Base-by-base conservation (phyloP, 2,329 filamentous ascomycete species). In the Nectriaceae sp. region DNA sequence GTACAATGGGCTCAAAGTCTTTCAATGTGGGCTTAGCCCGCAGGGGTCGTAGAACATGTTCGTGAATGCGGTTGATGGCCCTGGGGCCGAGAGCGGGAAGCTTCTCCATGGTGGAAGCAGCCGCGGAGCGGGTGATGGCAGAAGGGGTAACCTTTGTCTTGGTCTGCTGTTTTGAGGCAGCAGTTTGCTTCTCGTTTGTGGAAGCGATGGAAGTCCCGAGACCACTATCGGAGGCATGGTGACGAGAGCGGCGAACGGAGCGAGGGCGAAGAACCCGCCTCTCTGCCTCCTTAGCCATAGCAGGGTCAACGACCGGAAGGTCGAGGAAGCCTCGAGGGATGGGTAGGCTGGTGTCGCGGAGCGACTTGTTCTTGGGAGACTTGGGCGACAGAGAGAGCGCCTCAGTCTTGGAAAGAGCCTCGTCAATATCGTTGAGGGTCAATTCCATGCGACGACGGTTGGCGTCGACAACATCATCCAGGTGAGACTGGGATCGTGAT, bases 221-320 rank as follows among this genome's bases (percentile, higher is more conserved):
- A 45, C 90, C 92, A 67, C 91, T 96, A 73, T 97, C 92, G 15
- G 90, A 94, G 50, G 83, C 82, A 71, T 91, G 87, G 63, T 84
- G 81, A 64, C 85, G 79, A 37, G 76, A 77, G 51, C 75, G 73
- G 64, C 83, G 79, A 49, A 78, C 78, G 42, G 72, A 74, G 50
- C 79, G 79, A 54, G 79, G 77, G 50, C 78, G 81, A 54, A 79
- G 67, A 35, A 78, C 70, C 52, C 76, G 75, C 50, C 76, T 71
- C 67, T 77, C 76, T 51, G 64, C 63, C 55, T 75, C 62, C 48
- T 65, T 67, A 39, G 69, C 66, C 74, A 79, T 78, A 44, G 72
- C 69, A 53, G 75, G 73, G 50, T 77, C 72, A 52, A 76, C 72
- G 60, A 85, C 63, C 52, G 80, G 77, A 62, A 79, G 76, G 53